Evolutionary conservation across 2,329 filamentous ascomycete genomes (phyloP).

Genomic region (Botryotinia narcissicola): DNA sequence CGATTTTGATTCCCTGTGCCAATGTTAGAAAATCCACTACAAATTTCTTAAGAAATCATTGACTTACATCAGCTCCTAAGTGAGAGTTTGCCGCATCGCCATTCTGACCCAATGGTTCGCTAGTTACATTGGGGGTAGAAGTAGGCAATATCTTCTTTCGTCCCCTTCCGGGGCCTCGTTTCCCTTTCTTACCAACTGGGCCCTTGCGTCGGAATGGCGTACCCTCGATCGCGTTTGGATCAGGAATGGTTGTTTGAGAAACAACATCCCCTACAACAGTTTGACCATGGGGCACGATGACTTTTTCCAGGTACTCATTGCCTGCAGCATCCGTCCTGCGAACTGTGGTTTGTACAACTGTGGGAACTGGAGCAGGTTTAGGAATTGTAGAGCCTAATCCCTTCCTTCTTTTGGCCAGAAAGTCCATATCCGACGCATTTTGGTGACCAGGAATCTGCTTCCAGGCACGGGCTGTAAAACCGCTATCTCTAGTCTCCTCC

Average conservation of each 20-base stretch:
- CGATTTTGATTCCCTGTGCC: constrained; percentile 31
- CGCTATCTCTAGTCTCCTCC: constrained; percentile 46
- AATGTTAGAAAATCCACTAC: constrained; percentile 16
- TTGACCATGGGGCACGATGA: constrained; percentile 77
- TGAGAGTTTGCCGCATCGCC: constrained; percentile 18
- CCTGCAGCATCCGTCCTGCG: constrained; percentile 74
- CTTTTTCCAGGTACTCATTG: constrained; percentile 79
- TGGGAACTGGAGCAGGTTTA: constrained; percentile 50
- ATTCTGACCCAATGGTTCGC: constrained; percentile 26
- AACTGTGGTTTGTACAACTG: constrained; percentile 75
- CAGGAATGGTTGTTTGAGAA: constrained; percentile 58
- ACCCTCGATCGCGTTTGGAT: constrained; percentile 52
- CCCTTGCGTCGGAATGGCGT: constrained; percentile 57
- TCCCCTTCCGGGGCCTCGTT: constrained; percentile 74
- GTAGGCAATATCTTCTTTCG: constrained; percentile 57
- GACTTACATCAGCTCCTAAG: constrained; percentile 31
- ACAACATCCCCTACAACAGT: constrained; percentile 79
- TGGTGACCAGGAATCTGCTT: constrained; percentile 59
- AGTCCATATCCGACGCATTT: constrained; percentile 52
- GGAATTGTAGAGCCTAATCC: constrained; percentile 57
- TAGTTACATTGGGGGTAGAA: constrained; percentile 20
- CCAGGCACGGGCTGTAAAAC: constrained; percentile 58
- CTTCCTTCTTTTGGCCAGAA: constrained; percentile 61
- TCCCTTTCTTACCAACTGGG: constrained; percentile 65
- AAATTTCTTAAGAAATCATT: background rate